Evolutionary conservation across 116 monocot genomes (phyloP), one percentile per base, ranked within the genome.

Genomic region (Cymodocea nodosa): DNA sequence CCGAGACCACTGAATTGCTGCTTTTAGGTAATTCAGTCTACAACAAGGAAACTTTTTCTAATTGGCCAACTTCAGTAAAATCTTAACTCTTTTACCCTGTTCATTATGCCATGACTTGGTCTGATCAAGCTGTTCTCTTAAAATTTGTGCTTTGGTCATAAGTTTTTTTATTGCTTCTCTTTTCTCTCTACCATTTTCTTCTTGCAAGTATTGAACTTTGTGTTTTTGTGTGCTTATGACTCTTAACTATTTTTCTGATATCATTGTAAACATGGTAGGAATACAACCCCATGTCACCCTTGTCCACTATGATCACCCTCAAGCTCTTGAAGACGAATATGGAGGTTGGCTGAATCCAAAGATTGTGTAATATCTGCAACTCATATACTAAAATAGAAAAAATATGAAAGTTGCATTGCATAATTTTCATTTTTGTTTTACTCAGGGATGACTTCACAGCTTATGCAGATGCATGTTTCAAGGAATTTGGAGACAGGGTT

Each of bases 401-500:
- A 44, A 44, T 10, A 10, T 44, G 44, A 44, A 44, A 44, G 6
- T 44, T 44, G 44, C 44, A 44, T 3, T 8, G 44, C 44, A 50
- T 50, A 23, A 30, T 49, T 18, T 0, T 16, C 30, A 30, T 53
- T 23, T 4, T 67, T 35, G 17, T 35, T 15, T 35, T 57, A 12
- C 10, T 68, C 56, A 90, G 90, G 18, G 78, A 83, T 23, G 90
- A 90, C 60, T 90, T 79, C 70, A 70, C 67, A 15, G 78, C 74
- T 5, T 90, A 83, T 23, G 90, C 81, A 0, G 70, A 90, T 59
- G 81, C 86, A 5, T 90, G 90, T 75, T 90, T 90, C 53, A 75
- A 67, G 25, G 83, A 81, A 75, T 90, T 90, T 54, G 90, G 86
- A 0, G 83, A 90, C 60, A 69, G 90, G 52, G 83, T 90, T 12